These are phyloP conservation scores for Theobroma grandiflorum DNA, from an alignment of 441 rosid genomes.

Conservation along the genomic window DNA sequence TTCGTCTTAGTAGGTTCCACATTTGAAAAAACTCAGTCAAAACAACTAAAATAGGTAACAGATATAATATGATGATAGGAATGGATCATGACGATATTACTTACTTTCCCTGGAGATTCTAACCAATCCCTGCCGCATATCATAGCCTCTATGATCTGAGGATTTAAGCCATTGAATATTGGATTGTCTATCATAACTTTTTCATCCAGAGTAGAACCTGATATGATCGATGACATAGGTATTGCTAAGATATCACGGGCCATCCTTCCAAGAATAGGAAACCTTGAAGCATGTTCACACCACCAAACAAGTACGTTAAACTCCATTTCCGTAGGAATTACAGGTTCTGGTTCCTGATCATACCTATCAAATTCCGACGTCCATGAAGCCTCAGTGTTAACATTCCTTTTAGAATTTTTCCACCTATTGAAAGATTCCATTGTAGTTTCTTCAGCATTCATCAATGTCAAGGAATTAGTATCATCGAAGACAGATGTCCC, in stretches of 20 bases:
- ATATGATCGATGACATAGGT: neutral
- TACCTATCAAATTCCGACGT: too few species aligned
- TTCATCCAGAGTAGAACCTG: neutral
- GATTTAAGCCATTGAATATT: neutral
- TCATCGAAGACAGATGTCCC: neutral
- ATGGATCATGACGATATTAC: neutral
- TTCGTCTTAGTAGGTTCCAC: neutral
- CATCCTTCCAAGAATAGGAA: conserved; percentile 6
- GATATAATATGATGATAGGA: neutral
- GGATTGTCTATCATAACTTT: neutral
- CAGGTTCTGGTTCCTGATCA: too few species aligned
- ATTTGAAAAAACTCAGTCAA: too few species aligned
- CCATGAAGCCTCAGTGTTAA: too few species aligned
- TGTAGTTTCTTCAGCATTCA: neutral
- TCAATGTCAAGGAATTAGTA: neutral
- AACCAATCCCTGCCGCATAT: neutral
- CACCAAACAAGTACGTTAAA: too few species aligned
- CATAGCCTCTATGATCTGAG: neutral
- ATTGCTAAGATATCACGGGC: neutral
- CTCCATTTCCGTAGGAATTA: too few species aligned
- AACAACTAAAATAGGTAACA: too few species aligned
- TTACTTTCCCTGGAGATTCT: neutral
- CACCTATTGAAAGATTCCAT: neutral
- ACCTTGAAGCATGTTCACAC: neutral
- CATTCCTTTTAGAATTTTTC: too few species aligned